A percentile compares a stretch with the other conserved stretches of the same genome.
phyloP scores from a whole-genome alignment of 768 basidiomycete species.

The Hydnomerulius pinastri region DNA sequence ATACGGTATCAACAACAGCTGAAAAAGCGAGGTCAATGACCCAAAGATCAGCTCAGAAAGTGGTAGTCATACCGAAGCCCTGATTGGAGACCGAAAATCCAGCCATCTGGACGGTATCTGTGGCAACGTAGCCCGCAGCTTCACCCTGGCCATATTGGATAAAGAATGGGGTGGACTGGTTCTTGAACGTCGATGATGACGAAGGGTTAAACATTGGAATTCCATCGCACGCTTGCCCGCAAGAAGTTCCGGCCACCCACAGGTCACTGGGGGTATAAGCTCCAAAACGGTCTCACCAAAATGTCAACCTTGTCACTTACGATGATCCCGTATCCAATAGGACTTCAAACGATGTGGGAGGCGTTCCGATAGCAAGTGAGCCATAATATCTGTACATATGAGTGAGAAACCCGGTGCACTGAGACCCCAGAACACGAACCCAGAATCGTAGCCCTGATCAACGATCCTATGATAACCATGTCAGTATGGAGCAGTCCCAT shows the following conservation, averaged over 20 bases:
- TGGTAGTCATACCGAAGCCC: conserved; percentile 36
- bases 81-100: conserved; percentile 53
- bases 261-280: too few relatives aligned
- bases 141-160: conserved; percentile 51
- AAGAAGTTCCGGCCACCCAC: conserved; percentile 47
- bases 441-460: conserved; percentile 68
- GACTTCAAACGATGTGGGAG: conserved; percentile 46
- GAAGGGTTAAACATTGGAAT: conserved; percentile 34
- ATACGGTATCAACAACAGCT: conserved; percentile 43
- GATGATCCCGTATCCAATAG: conserved; percentile 55
- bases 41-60: neutral
- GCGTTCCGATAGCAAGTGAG: conserved; percentile 46
- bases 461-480: conserved; percentile 45
- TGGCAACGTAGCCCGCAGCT: conserved; percentile 45
- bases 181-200: conserved; percentile 39
- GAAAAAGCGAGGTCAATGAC: conserved; percentile 1
- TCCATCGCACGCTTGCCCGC: conserved; percentile 32
- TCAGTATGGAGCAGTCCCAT: conserved; percentile 3
- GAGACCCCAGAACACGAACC: conserved; percentile 36
- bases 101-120: conserved; percentile 51
- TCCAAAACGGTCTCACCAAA: too few relatives aligned
- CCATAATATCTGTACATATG: conserved; percentile 35
- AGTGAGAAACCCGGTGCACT: conserved; percentile 1
- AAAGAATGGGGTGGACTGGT: conserved; percentile 37
- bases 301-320: conserved; percentile 17